Evolutionary conservation across 495 filamentous ascomycete genomes (phyloP).

Genomic region (Xylaria nigripes): DNA sequence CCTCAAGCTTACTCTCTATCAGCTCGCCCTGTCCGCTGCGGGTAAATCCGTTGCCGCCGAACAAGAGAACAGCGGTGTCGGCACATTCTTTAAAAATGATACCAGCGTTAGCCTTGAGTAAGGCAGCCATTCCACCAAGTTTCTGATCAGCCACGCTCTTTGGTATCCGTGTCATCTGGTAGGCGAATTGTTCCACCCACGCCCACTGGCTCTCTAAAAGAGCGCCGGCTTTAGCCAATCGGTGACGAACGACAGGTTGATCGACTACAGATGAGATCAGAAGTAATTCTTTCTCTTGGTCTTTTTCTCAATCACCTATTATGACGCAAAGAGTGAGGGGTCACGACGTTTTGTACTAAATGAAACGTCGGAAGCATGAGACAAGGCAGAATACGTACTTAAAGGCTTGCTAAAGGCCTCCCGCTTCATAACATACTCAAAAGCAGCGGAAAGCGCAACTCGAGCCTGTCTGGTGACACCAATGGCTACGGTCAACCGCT

Average conservation of each 20-base stretch:
- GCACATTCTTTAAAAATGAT: conserved; percentile 66
- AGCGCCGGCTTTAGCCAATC: conserved; percentile 61
- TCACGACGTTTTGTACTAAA: too few relatives aligned
- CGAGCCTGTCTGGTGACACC: conserved; percentile 53
- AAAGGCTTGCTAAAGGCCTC: conserved; percentile 70
- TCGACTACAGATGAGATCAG: conserved; percentile 37
- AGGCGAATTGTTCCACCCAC: conserved; percentile 70
- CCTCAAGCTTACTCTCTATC: conserved; percentile 49
- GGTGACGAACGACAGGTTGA: conserved; percentile 64
- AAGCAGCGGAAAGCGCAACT: conserved; percentile 56
- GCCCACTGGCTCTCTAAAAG: conserved; percentile 62
- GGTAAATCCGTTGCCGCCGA: conserved; percentile 67
- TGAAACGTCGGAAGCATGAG: too few relatives aligned
- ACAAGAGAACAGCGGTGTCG: conserved; percentile 56
- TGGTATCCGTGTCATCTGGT: conserved; percentile 53
- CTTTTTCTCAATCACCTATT: too few relatives aligned
- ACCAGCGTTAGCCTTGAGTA: conserved; percentile 62
- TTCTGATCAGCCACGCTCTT: conserved; percentile 56
- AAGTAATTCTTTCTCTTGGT: neutral
- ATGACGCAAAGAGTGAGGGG: too few relatives aligned
- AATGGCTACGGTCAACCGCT: conserved; percentile 59
- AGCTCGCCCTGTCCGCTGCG: conserved; percentile 60
- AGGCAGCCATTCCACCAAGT: conserved; percentile 60
- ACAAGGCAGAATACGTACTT: neutral
- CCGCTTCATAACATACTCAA: conserved; percentile 60